A percentile compares a stretch with the other conserved stretches of the same genome.
Conservation (phyloP, 2,329 filamentous ascomycete species). For the Pseudocercospora eumusae region DNA sequence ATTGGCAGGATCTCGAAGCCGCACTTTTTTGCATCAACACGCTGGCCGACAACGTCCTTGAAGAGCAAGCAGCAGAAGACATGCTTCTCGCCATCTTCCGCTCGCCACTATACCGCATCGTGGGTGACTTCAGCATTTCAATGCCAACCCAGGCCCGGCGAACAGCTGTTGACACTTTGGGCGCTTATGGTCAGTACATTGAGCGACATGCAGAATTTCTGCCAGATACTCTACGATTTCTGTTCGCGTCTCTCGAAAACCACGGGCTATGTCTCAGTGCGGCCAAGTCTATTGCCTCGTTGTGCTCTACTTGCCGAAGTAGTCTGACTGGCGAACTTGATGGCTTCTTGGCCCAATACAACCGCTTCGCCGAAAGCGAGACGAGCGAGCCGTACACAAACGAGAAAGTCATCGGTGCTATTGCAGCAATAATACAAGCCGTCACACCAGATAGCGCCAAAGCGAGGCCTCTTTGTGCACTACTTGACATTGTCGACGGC, state of each 20-base stretch:
- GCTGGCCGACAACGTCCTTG: constrained; percentile 65
- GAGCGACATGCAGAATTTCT: constrained; percentile 67
- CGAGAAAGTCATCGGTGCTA: constrained; percentile 71
- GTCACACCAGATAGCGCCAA: constrained; percentile 60
- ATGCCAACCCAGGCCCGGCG: constrained; percentile 66
- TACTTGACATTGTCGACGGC: constrained; percentile 63
- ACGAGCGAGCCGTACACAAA: constrained; percentile 68
- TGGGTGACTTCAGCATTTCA: constrained; percentile 46
- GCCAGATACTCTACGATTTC: constrained; percentile 69
- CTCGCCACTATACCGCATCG: constrained; percentile 59
- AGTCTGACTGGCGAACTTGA: constrained; percentile 67
- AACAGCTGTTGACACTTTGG: constrained; percentile 69
- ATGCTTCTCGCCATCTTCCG: constrained; percentile 64
- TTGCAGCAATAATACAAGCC: constrained; percentile 74
- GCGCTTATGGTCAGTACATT: constrained; percentile 75
- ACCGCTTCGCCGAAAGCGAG: constrained; percentile 60
- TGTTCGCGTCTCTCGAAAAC: constrained; percentile 70
- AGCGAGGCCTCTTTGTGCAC: constrained; percentile 55
- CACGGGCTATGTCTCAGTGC: constrained; percentile 62
- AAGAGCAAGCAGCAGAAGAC: constrained; percentile 60
- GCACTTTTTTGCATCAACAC: constrained; percentile 64
- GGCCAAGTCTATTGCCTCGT: constrained; percentile 70
- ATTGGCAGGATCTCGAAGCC: constrained; percentile 56
- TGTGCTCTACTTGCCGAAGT: constrained; percentile 74
- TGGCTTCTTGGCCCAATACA: constrained; percentile 71